These are phyloP conservation scores for Astrephomene gubernaculifera DNA, from an alignment of 139 green algal genomes.

Conservation along the genomic window DNA sequence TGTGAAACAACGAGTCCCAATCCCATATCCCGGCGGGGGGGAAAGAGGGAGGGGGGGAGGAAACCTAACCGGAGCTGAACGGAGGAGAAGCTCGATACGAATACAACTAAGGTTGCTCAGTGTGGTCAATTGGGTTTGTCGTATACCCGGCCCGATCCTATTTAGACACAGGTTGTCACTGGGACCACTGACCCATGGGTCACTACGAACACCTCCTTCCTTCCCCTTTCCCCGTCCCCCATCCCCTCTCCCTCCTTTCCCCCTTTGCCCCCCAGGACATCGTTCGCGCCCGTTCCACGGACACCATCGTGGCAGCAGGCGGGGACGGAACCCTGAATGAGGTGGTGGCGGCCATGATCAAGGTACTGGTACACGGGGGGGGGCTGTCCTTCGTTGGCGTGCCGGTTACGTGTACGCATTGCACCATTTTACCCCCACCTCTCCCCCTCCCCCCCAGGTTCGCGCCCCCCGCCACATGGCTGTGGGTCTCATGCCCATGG, in stretches of 20 bases:
- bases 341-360: slow-evolving; percentile 60
- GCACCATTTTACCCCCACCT: too few species aligned
- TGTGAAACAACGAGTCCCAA: too few species aligned
- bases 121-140: too few species aligned
- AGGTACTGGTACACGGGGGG: neutral
- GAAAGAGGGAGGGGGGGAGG: neutral
- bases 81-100: neutral
- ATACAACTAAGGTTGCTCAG: too few species aligned
- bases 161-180: neutral
- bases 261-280: neutral
- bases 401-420: too few species aligned
- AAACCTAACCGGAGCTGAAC: neutral
- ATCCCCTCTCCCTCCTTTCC: neutral
- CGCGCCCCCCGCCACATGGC: slow-evolving; percentile 3
- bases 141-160: too few species aligned
- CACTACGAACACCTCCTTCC: neutral
- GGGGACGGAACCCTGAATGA: slow-evolving; percentile 66
- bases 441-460: neutral
- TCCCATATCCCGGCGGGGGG: neutral
- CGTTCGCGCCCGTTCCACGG: slow-evolving; percentile 1
- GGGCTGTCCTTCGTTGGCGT: too few species aligned
- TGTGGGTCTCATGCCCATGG: slow-evolving; percentile 57
- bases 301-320: slow-evolving; percentile 63
- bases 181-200: neutral
- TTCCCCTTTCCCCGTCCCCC: neutral